Evolutionary conservation across 1,284 basidiomycete species (phyloP).

Genomic region (Cutaneotrichosporon sp.): DNA sequence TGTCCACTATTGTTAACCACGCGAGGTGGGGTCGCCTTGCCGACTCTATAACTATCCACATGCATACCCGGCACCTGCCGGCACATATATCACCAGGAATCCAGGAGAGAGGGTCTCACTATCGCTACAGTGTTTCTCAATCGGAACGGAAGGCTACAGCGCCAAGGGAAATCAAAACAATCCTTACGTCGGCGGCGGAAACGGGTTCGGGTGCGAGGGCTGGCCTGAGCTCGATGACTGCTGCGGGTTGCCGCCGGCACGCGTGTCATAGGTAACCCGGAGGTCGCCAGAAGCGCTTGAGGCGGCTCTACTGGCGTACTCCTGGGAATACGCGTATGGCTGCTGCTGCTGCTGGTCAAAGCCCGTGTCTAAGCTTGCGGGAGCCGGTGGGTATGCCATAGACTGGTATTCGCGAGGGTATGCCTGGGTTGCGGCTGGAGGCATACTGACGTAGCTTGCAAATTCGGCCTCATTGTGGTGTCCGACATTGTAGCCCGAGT

Average conservation of each 20-base stretch:
- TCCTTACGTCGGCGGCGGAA: not conserved
- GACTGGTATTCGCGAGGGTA: conserved; percentile 2
- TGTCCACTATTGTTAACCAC: too few species aligned
- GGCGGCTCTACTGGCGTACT: not conserved
- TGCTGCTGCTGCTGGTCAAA: not conserved
- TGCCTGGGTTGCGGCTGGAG: not conserved
- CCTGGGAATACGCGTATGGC: not conserved
- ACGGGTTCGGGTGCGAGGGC: not conserved
- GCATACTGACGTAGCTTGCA: conserved; percentile 12
- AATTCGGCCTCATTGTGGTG: not conserved
- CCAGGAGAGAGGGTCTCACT: too few species aligned
- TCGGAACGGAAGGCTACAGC: not conserved
- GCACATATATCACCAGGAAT: too few species aligned
- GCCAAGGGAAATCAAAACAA: too few species aligned
- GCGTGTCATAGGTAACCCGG: not conserved
- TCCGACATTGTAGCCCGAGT: not conserved
- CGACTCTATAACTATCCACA: too few species aligned
- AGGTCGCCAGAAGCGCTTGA: not conserved
- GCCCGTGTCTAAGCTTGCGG: not conserved
- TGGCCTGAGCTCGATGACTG: not conserved
- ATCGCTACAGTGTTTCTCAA: not conserved
- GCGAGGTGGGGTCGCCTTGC: too few species aligned
- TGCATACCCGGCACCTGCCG: too few species aligned
- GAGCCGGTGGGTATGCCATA: not conserved
- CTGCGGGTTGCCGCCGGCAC: not conserved